A percentile compares a stretch with the other conserved stretches of the same genome.
These are phyloP conservation scores for Solanum chiquidenum DNA, from an alignment of 257 asterid species.

Conservation along the genomic window DNA sequence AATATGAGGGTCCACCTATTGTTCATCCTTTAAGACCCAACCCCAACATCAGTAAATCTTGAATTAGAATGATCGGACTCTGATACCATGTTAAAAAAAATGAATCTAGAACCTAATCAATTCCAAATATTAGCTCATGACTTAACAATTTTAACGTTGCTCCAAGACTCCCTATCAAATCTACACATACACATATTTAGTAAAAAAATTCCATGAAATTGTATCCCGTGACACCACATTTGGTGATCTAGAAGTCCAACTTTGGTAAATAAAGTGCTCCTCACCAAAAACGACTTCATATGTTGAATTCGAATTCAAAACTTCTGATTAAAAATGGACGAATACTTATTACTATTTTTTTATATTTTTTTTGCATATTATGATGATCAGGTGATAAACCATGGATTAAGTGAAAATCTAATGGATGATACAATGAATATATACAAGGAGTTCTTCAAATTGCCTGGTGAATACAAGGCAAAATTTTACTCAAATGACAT, in stretches of 20 bases:
- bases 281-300: neutral
- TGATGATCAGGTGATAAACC: slow-evolving; percentile 29
- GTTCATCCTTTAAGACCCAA: no score
- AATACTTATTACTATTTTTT: neutral
- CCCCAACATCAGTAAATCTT: neutral
- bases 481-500: slow-evolving; percentile 16
- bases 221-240: neutral
- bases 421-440: slow-evolving; percentile 20
- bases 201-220: neutral
- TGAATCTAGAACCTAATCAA: neutral
- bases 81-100: neutral
- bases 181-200: neutral
- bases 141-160: neutral
- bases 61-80: neutral
- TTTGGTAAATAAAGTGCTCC: neutral
- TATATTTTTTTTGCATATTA: neutral
- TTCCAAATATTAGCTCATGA: neutral
- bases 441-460: slow-evolving; percentile 25
- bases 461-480: slow-evolving; percentile 29
- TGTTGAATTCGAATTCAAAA: no score
- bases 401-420: slow-evolving; percentile 33
- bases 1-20: neutral
- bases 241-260: neutral
- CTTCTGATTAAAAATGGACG: neutral
- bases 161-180: neutral